Base-by-base conservation (phyloP, 805 yeast species). In the Grigorovia jiainica region DNA sequence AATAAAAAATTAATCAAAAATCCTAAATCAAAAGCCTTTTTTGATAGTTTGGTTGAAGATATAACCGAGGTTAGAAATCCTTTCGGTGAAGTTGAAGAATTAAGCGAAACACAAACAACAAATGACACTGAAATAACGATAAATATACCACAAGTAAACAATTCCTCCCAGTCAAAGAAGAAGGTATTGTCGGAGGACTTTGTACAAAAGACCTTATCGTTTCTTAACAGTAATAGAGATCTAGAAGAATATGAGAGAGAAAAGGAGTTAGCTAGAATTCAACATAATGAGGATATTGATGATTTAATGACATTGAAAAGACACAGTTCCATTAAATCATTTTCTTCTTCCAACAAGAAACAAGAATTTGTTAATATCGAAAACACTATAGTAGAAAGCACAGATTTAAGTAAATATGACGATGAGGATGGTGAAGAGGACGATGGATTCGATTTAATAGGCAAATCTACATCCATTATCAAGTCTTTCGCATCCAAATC, bases 11-110 rank as follows among this genome's bases (percentile, higher is more conserved):
- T 76, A 40, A 64, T 76, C 0, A 70, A 72, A 41, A 74, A 75
- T 50, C 74, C 75, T 11, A 79, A 71, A 49, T 66, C 83, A 3
- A 69, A 71, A 49, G 85, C 90, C 1, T 83, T 83, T 52, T 82
- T 78, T 54, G 76, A 75, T 30, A 69, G 81, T 16, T 76, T 79
- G 43, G 70, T 78, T 17, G 81, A 75, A 19, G 74, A 70, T 35
- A 53, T 63, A 1, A 47, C 51, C n/a, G 64, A 55, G 19, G 44
- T 48, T 6, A 58, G 52, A 39, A 55, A 57, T 21, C 64, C 66
- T 8, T 54, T 65, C 34, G 58, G 58, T 16, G 60, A 56, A 11
- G 50, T 43, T 9, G 61, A 52, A 21, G 53, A 43, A 2, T 48
- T 27, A 10, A 34, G n/a, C 9, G 30, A 35, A 17, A 7, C 9